phyloP scores from a whole-genome alignment of 306 rosid genomes.

The Carpinus fangiana region DNA sequence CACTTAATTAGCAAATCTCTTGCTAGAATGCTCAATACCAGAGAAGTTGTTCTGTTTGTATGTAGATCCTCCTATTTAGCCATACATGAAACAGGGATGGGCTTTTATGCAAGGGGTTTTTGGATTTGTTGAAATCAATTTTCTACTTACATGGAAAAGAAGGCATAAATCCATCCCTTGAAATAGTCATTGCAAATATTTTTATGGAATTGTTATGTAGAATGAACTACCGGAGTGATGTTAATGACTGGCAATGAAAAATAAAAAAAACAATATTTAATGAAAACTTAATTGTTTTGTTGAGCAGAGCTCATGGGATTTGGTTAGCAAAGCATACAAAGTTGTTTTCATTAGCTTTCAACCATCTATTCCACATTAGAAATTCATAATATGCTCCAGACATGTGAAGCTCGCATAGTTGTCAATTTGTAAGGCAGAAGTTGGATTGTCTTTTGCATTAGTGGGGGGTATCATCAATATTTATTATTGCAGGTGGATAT shows the following conservation, averaged over 20 bases:
- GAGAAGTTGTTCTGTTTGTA: background rate
- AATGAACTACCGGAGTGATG: background rate
- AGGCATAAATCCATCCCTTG: background rate
- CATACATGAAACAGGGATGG: background rate
- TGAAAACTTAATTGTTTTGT: background rate
- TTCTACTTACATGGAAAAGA: background rate
- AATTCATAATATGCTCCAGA: background rate
- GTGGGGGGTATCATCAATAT: conserved; percentile 20
- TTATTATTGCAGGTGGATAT: conserved; percentile 64
- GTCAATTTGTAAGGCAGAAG: background rate
- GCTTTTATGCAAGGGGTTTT: background rate
- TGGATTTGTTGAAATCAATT: background rate
- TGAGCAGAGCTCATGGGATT: background rate
- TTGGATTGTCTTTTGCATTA: background rate
- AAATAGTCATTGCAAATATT: background rate
- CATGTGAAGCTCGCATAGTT: background rate
- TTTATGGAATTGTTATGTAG: background rate
- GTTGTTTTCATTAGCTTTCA: too few relatives aligned
- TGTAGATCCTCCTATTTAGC: background rate
- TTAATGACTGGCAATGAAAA: background rate
- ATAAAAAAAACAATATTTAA: too few relatives aligned
- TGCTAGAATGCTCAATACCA: background rate
- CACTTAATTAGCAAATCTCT: background rate
- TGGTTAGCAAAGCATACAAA: background rate
- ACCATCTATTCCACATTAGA: background rate